These are phyloP conservation scores for Diaporthe citriasiana DNA, from an alignment of 2,329 filamentous ascomycete species.

Conservation along the genomic window DNA sequence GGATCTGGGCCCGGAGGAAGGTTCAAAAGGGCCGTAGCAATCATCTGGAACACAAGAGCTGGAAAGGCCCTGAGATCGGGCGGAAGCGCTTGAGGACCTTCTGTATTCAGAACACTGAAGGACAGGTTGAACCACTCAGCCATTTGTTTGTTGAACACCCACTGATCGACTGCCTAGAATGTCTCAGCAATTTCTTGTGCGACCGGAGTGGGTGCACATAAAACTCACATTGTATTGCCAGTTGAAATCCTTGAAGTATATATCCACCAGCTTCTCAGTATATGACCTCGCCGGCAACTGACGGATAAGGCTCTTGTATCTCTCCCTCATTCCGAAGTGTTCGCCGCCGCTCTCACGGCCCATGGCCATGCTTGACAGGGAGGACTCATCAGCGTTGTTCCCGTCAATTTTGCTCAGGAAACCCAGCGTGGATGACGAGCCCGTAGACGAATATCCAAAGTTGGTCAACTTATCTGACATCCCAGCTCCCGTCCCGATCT, in stretches of 20 bases:
- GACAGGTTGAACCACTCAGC: conserved; percentile 68
- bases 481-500: conserved; percentile 48
- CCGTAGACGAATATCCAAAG: conserved; percentile 68
- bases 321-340: conserved; percentile 63
- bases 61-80: conserved; percentile 70
- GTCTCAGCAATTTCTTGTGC: background rate
- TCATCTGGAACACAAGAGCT: conserved; percentile 70
- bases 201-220: no score
- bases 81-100: conserved; percentile 64
- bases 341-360: conserved; percentile 51
- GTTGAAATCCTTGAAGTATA: conserved; percentile 72
- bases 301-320: conserved; percentile 70
- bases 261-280: conserved; percentile 66
- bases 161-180: conserved; percentile 64
- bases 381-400: conserved; percentile 47
- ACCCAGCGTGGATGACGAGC: conserved; percentile 64
- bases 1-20: conserved; percentile 63
- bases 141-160: conserved; percentile 65
- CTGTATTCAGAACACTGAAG: conserved; percentile 63
- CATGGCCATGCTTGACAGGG: conserved; percentile 50
- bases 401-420: conserved; percentile 69
- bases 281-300: conserved; percentile 69
- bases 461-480: conserved; percentile 60
- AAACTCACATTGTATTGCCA: conserved; percentile 62
- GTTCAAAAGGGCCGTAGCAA: conserved; percentile 68